phyloP scores from a whole-genome alignment of 192 early-diverging fungal genomes.

The Chytriomyces confervae region DNA sequence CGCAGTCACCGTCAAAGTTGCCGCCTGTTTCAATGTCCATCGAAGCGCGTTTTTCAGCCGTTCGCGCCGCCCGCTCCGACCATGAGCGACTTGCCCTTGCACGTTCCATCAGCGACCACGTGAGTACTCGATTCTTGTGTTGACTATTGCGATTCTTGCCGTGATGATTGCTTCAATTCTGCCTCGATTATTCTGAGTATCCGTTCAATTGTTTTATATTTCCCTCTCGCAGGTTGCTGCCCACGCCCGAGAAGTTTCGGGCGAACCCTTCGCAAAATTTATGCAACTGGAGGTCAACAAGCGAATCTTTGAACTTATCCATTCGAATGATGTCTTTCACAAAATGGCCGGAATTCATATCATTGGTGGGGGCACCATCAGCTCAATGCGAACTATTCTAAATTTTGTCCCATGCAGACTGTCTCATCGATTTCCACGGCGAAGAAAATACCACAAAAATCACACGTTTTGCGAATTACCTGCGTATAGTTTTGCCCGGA shows the following conservation, averaged over 20 bases:
- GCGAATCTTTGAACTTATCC: slow-evolving; percentile 80
- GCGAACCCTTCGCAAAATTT: slow-evolving; percentile 74
- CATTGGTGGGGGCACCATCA: slow-evolving; percentile 63
- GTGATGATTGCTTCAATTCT: not conserved
- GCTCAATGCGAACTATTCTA: not conserved
- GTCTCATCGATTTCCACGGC: slow-evolving; percentile 78
- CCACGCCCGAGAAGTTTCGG: slow-evolving; percentile 71
- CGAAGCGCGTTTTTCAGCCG: slow-evolving; percentile 17
- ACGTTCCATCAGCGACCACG: slow-evolving; percentile 21
- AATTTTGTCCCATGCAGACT: slow-evolving; percentile 55
- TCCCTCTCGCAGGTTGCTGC: slow-evolving; percentile 47
- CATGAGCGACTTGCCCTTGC: slow-evolving; percentile 20
- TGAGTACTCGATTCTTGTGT: not conserved
- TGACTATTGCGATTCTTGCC: not conserved
- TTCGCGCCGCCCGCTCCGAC: slow-evolving; percentile 10
- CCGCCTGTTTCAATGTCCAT: slow-evolving; percentile 10
- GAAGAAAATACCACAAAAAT: slow-evolving; percentile 80
- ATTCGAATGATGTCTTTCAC: slow-evolving; percentile 74
- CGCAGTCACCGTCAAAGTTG: slow-evolving; percentile 1
- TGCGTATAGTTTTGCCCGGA: slow-evolving; percentile 75
- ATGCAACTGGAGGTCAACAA: slow-evolving; percentile 77
- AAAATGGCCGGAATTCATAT: slow-evolving; percentile 82
- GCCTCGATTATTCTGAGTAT: not conserved
- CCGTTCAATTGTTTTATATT: not conserved
- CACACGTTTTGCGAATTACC: slow-evolving; percentile 81